phyloP scores from a whole-genome alignment of 2,329 filamentous ascomycete genomes.

The Colletotrichum cuscutae region DNA sequence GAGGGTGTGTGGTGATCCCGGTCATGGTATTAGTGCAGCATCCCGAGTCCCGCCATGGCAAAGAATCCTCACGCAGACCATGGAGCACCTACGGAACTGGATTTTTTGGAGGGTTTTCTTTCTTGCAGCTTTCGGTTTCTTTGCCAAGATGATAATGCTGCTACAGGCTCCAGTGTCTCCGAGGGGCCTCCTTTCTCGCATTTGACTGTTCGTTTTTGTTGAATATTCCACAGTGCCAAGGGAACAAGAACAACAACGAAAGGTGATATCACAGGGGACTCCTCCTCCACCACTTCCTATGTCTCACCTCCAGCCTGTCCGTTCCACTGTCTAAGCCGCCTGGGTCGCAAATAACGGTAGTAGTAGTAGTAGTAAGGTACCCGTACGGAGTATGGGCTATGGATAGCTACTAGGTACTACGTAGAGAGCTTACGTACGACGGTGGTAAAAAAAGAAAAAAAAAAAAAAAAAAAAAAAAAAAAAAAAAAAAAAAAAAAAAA shows the following conservation, averaged over 20 bases:
- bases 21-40: slow-evolving; percentile 9
- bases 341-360: neutral
- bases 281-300: neutral
- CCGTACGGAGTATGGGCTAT: neutral
- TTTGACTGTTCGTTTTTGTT: neutral
- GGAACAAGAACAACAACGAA: neutral
- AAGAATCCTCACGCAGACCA: slow-evolving; percentile 3
- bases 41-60: slow-evolving; percentile 22
- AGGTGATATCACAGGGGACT: neutral
- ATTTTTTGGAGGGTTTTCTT: neutral
- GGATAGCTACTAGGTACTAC: neutral
- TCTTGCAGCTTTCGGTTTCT: neutral
- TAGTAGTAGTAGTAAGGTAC: neutral
- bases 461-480: neutral
- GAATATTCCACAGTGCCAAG: neutral
- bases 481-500: neutral
- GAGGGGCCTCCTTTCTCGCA: neutral
- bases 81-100: neutral
- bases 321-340: neutral
- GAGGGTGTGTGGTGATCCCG: neutral
- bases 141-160: slow-evolving; percentile 25
- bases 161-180: slow-evolving; percentile 9
- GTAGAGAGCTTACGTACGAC: neutral
- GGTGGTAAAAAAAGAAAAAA: too few relatives aligned
- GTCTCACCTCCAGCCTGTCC: neutral